Base-by-base conservation (phyloP, 1,284 basidiomycete genomes). In the Phlebopus sp. region DNA sequence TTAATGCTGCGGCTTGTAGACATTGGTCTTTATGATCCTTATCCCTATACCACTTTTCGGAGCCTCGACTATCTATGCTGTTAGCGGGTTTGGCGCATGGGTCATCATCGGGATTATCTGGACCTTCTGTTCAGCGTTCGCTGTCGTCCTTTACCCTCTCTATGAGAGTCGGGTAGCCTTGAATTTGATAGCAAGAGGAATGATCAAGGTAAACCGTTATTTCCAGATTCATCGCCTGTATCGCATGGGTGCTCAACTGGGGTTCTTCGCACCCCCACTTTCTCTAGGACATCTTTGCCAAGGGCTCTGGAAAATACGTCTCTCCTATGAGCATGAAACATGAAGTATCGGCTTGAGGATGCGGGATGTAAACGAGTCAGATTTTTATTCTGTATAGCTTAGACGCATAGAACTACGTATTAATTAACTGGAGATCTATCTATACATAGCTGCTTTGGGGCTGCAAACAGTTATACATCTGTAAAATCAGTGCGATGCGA, bases 11-110 rank as follows among this genome's bases (percentile, higher is more conserved):
- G n/a, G n/a, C n/a, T n/a, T 17, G 14, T 31, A 89, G 86, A 75
- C 83, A 37, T 44, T 88, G 23, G 59, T 89, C 2, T 70, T 87
- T 59, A 74, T 88, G 55, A 72, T 91, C 58, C 50, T 87, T 47
- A 82, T 95, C 44, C 92, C 92, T 0, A 68, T 95, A 2, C 90
- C 92, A 1, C 75, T 94, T 14, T 93, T 92, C 75, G 89, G 88
- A 63, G 82, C 87, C 0, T 77, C 78, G 36, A 83, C 87, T 27
- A 75, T 94, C 30, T 93, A 81, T 57, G 76, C 81, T 10, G 71
- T 79, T 35, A 58, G 68, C 5, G 90, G 90, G 1, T 77, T 92
- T 55, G 80, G 83, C 0, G 86, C 79, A 0, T 91, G 88, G 87
- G 83, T 80, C 55, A 75, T 86, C 35, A 74, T 95, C 46, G 88